These are phyloP conservation scores for Apodospora peruviana DNA, from an alignment of 495 filamentous ascomycete genomes.

Conservation along the genomic window DNA sequence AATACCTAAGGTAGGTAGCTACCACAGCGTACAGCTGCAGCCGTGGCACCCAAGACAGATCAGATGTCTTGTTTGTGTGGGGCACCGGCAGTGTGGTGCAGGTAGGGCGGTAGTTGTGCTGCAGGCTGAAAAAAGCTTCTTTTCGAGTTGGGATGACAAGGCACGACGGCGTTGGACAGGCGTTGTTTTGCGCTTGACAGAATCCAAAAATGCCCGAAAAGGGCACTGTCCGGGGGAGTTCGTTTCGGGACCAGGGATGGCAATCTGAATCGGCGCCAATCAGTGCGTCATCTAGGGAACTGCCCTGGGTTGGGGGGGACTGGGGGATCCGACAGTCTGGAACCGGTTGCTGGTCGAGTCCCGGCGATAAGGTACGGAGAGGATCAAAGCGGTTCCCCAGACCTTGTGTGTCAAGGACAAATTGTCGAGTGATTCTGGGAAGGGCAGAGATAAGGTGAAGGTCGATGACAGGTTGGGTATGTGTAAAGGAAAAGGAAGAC, in stretches of 20 bases:
- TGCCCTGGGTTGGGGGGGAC: constrained; percentile 10
- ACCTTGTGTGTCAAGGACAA: constrained; percentile 30
- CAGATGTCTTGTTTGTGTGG: background rate
- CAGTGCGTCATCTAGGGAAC: constrained; percentile 46
- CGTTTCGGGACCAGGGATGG: constrained; percentile 14
- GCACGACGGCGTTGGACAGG: background rate
- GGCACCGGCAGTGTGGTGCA: background rate
- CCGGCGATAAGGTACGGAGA: constrained; percentile 30
- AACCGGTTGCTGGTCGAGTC: constrained; percentile 20
- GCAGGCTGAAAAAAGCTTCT: background rate
- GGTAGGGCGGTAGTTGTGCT: background rate
- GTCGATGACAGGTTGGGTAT: constrained; percentile 39
- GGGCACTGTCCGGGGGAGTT: constrained; percentile 16
- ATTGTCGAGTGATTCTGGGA: constrained; percentile 32
- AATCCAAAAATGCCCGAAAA: constrained; percentile 19
- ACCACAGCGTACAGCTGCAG: background rate
- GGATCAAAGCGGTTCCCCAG: constrained; percentile 27
- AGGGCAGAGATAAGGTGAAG: constrained; percentile 37
- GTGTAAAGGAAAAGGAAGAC: constrained; percentile 43
- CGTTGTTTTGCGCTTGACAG: background rate
- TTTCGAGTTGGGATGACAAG: background rate
- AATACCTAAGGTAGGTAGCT: too few relatives aligned
- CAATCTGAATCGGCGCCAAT: constrained; percentile 31
- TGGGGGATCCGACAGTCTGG: constrained; percentile 42
- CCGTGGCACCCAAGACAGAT: background rate